These are phyloP conservation scores for Cutaneotrichosporon daszewskae DNA, from an alignment of 1,284 basidiomycete genomes.

Conservation along the genomic window DNA sequence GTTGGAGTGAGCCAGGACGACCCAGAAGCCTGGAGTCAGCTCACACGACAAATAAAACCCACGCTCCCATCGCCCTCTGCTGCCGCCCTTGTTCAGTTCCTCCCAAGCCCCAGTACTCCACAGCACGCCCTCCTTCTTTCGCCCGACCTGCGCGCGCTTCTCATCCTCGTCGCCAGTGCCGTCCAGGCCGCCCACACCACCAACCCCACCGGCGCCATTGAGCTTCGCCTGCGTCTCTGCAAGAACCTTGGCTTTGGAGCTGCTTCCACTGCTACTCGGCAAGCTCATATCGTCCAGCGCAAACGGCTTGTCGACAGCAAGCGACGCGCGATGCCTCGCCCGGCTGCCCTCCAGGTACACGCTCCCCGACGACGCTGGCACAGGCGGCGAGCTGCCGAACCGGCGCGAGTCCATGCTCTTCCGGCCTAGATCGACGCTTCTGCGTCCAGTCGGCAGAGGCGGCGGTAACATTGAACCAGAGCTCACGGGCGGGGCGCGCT, in stretches of 20 bases:
- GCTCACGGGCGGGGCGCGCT: slow-evolving; percentile 16
- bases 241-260: background rate
- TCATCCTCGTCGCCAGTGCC: slow-evolving; percentile 41
- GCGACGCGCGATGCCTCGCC: no score
- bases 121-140: slow-evolving; percentile 46
- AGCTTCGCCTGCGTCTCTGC: slow-evolving; percentile 18
- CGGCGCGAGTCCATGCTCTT: background rate
- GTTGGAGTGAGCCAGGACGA: slow-evolving; percentile 44
- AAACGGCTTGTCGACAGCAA: background rate
- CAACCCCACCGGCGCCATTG: slow-evolving; percentile 18
- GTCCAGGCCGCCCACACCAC: slow-evolving; percentile 33
- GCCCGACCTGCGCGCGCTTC: slow-evolving; percentile 37
- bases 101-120: slow-evolving; percentile 47
- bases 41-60: slow-evolving; percentile 14
- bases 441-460: background rate
- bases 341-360: background rate
- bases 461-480: slow-evolving; percentile 5
- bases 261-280: background rate
- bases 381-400: background rate
- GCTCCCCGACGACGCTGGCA: background rate
- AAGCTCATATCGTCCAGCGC: background rate
- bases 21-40: slow-evolving; percentile 38
- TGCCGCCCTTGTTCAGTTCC: slow-evolving; percentile 31
- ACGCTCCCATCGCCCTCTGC: slow-evolving; percentile 45
- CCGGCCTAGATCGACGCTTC: no score